Evolutionary conservation across 305 asterid species (phyloP).

Genomic region (Fraxinus velutina): DNA sequence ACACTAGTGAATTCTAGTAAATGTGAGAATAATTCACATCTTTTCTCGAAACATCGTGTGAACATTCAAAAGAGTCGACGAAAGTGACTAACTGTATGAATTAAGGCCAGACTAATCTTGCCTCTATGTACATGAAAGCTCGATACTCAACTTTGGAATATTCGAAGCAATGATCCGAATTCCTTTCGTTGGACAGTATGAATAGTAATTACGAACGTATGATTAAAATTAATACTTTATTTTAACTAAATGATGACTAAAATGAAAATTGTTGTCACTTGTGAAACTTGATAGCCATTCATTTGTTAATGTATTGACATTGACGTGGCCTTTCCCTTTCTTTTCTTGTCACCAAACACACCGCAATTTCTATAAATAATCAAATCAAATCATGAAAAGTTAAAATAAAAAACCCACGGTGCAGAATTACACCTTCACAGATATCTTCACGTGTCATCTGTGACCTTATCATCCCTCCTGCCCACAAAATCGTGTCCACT

Average conservation of each 20-base stretch:
- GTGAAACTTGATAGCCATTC: background rate
- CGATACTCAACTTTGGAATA: background rate
- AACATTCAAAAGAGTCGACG: background rate
- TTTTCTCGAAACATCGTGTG: background rate
- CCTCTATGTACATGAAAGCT: background rate
- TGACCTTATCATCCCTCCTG: conserved; percentile 18
- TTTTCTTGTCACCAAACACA: background rate
- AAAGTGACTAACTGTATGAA: background rate
- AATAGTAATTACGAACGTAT: background rate
- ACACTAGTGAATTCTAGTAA: background rate
- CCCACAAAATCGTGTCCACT: background rate
- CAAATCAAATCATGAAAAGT: background rate
- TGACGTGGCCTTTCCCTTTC: background rate
- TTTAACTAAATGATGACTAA: too few relatives aligned
- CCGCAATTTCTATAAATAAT: background rate
- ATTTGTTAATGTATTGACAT: background rate
- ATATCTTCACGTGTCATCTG: conserved; percentile 34
- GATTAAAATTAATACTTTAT: background rate
- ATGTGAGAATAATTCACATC: background rate
- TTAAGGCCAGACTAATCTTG: background rate
- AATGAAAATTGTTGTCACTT: background rate
- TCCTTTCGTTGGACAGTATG: background rate
- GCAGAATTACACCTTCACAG: conserved; percentile 24
- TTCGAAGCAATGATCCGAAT: background rate
- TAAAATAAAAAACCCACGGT: conserved; percentile 26